Conservation (phyloP, 495 filamentous ascomycete species). For the Tuber melanosporum region DNA sequence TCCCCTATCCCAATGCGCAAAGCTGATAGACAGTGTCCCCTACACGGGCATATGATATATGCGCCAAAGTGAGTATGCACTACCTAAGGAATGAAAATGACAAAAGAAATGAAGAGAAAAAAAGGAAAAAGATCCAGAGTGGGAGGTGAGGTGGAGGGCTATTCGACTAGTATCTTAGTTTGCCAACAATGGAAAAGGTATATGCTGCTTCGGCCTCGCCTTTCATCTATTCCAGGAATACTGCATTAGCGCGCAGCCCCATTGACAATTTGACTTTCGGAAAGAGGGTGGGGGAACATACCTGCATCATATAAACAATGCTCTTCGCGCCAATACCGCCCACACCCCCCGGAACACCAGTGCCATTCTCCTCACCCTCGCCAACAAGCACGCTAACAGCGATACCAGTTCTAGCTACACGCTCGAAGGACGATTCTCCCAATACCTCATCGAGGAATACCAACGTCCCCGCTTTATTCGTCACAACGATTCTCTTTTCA, state of each 20-base stretch:
- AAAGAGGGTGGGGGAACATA: slow-evolving; percentile 8
- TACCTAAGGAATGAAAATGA: not conserved
- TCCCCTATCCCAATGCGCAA: not conserved
- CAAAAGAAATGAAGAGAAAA: not conserved
- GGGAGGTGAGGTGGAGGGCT: not conserved
- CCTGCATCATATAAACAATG: slow-evolving; percentile 43
- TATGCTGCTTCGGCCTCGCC: slow-evolving; percentile 56
- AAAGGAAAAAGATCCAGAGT: not conserved
- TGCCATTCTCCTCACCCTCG: slow-evolving; percentile 60
- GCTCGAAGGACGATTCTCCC: slow-evolving; percentile 74
- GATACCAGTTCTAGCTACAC: slow-evolving; percentile 74
- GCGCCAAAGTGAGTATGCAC: not conserved
- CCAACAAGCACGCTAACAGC: slow-evolving; percentile 83
- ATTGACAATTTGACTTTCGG: not conserved
- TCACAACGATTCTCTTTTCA: slow-evolving; percentile 78
- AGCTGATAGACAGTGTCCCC: not conserved
- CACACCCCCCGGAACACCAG: slow-evolving; percentile 57
- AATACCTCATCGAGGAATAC: slow-evolving; percentile 77
- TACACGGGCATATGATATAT: not conserved
- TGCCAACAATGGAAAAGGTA: slow-evolving; percentile 57
- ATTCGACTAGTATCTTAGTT: slow-evolving; percentile 50
- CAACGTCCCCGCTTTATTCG: slow-evolving; percentile 58
- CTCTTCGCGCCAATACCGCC: slow-evolving; percentile 67
- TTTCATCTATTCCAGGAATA: slow-evolving; percentile 47
- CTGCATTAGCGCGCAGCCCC: slow-evolving; percentile 9